A percentile compares a stretch with the other conserved stretches of the same genome.
phyloP scores from a whole-genome alignment of 2,329 filamentous ascomycete species.

The Fusarium tjaetaba region DNA sequence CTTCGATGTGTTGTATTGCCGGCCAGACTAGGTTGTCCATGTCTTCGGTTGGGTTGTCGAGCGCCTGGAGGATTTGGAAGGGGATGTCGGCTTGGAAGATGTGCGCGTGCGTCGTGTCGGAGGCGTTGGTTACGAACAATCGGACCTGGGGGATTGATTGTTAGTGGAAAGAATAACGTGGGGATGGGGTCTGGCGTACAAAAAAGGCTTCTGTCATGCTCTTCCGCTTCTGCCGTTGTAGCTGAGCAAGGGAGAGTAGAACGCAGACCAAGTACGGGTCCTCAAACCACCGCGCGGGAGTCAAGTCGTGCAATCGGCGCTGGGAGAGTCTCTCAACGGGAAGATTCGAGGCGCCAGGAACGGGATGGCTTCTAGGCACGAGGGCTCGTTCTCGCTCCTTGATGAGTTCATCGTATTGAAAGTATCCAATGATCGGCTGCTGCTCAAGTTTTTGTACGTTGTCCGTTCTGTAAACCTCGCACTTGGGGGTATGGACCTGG shows the following conservation, averaged over 20 bases:
- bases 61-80: rapidly evolving
- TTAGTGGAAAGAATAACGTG: not conserved
- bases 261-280: not conserved
- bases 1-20: not conserved
- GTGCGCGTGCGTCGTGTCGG: rapidly evolving
- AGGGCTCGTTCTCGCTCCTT: rapidly evolving
- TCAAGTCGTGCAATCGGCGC: not conserved
- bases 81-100: not conserved
- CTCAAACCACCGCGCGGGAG: not conserved
- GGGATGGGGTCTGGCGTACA: not conserved
- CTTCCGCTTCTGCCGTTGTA: rapidly evolving
- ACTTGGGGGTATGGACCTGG: not conserved
- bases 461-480: too few species aligned
- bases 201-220: not conserved
- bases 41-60: not conserved
- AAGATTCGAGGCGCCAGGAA: not conserved
- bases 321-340: not conserved
- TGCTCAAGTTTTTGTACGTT: rapidly evolving
- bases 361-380: not conserved
- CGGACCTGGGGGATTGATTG: not conserved
- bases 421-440: rapidly evolving
- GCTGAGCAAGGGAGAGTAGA: rapidly evolving
- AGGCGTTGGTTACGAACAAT: rapidly evolving
- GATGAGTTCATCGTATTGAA: not conserved
- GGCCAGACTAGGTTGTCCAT: not conserved